A percentile compares a stretch with the other conserved stretches of the same genome.
Conservation (phyloP, 192 early-diverging fungal genomes). For the Pilaira anomala region DNA sequence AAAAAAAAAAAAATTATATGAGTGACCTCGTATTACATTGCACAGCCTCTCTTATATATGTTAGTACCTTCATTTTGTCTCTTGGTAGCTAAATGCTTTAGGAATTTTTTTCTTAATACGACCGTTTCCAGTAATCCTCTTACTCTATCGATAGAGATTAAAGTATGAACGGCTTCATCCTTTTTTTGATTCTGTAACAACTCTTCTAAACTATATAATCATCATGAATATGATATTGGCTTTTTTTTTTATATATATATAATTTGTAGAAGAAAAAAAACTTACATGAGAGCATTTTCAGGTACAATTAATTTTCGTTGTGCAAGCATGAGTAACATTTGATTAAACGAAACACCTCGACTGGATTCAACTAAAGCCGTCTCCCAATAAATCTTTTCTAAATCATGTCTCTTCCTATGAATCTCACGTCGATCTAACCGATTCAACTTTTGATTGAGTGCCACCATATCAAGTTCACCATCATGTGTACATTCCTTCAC, state of each 20-base stretch:
- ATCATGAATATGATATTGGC: not conserved
- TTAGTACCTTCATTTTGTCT: not conserved
- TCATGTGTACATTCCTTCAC: constrained; percentile 27
- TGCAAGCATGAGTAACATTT: constrained; percentile 55
- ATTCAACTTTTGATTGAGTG: constrained; percentile 24
- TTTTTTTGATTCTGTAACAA: constrained; percentile 37
- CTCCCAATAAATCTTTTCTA: constrained; percentile 39
- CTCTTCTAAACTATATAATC: constrained; percentile 35
- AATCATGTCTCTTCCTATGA: constrained; percentile 30
- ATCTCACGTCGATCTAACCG: constrained; percentile 24
- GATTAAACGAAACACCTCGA: constrained; percentile 41
- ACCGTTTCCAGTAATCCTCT: constrained; percentile 34
- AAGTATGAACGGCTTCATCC: constrained; percentile 33
- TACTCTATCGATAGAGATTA: constrained; percentile 34
- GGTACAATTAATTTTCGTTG: constrained; percentile 54
- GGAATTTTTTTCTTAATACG: constrained; percentile 32
- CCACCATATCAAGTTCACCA: constrained; percentile 23
- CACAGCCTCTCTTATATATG: too few species aligned
- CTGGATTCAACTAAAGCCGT: constrained; percentile 20
- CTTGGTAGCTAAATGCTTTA: constrained; percentile 21
- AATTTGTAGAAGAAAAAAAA: too few species aligned
- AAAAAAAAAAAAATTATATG: not conserved
- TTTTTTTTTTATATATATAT: not conserved
- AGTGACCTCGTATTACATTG: too few species aligned
- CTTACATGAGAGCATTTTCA: constrained; percentile 51